Conservation (phyloP, 2,329 filamentous ascomycete genomes). For the Ceratocystis diversiconidia region DNA sequence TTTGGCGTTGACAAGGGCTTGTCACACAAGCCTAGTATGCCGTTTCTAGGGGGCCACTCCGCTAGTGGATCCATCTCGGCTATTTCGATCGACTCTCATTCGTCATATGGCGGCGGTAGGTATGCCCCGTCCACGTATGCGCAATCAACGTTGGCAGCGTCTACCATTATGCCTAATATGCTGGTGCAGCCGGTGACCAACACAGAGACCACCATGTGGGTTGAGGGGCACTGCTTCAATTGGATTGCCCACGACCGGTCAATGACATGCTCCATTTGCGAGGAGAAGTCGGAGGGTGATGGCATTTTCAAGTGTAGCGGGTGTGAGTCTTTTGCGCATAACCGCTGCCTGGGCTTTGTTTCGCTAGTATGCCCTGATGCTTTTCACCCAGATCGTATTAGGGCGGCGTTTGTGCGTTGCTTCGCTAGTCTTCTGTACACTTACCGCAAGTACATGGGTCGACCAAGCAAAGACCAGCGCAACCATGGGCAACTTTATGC, state of each 20-base stretch:
- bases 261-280: slow-evolving; percentile 57
- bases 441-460: slow-evolving; percentile 48
- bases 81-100: slow-evolving; percentile 49
- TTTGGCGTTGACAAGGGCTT: slow-evolving; percentile 66
- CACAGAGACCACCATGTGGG: slow-evolving; percentile 68
- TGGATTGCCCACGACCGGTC: slow-evolving; percentile 43
- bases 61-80: slow-evolving; percentile 45
- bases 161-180: slow-evolving; percentile 76
- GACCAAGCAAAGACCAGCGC: slow-evolving; percentile 47
- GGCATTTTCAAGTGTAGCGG: slow-evolving; percentile 61
- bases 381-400: slow-evolving; percentile 47
- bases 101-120: slow-evolving; percentile 52
- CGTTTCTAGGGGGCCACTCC: slow-evolving; percentile 55
- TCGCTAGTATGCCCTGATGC: slow-evolving; percentile 50
- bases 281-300: slow-evolving; percentile 57
- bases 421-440: slow-evolving; percentile 53
- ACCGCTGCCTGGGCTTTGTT: slow-evolving; percentile 46
- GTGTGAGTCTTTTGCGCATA: slow-evolving; percentile 44
- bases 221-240: slow-evolving; percentile 70
- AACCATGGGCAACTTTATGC: slow-evolving; percentile 44
- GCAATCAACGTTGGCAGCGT: slow-evolving; percentile 71
- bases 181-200: slow-evolving; percentile 65
- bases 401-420: slow-evolving; percentile 50
- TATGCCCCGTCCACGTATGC: slow-evolving; percentile 77
- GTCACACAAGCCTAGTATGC: slow-evolving; percentile 54